These are phyloP conservation scores for Apiospora kogelbergensis DNA, from an alignment of 2,329 filamentous ascomycete genomes.

Conservation along the genomic window DNA sequence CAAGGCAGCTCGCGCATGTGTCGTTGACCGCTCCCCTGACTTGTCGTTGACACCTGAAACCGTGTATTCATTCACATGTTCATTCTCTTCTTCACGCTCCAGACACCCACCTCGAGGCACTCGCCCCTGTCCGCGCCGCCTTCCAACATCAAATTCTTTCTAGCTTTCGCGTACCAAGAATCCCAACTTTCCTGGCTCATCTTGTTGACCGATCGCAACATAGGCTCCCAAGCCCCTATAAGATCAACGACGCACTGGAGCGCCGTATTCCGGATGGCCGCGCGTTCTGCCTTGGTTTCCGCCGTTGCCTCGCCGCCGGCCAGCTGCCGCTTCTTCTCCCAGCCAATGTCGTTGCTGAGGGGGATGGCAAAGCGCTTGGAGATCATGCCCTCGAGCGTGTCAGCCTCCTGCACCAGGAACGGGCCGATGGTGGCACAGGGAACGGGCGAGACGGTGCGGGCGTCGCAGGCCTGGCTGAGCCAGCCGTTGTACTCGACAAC, in stretches of 20 bases:
- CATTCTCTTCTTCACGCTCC: conserved; percentile 2
- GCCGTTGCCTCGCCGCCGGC: not conserved
- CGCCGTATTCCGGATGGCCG: conserved; percentile 24
- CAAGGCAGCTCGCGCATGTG: not conserved
- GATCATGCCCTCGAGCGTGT: conserved; percentile 51
- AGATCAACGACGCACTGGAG: conserved; percentile 25
- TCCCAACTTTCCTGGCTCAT: conserved; percentile 66
- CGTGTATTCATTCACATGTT: not conserved
- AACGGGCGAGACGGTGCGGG: conserved; percentile 51
- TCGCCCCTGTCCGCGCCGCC: conserved; percentile 57
- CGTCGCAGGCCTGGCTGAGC: conserved; percentile 58
- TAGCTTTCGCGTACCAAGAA: conserved; percentile 63
- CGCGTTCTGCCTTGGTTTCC: conserved; percentile 16
- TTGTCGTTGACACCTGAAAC: not conserved
- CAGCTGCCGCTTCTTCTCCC: conserved; percentile 12
- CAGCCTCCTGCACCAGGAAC: conserved; percentile 54
- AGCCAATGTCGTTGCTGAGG: conserved; percentile 16
- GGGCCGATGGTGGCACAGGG: conserved; percentile 62
- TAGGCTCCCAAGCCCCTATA: conserved; percentile 60
- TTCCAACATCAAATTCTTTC: conserved; percentile 57
- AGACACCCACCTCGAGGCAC: conserved; percentile 36
- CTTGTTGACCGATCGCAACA: conserved; percentile 59
- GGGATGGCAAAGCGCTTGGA: conserved; percentile 54
- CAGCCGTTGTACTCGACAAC: conserved; percentile 60
- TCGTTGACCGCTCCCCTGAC: not conserved